phyloP scores from a whole-genome alignment of 306 rosid species.

The Benincasa hispida region DNA sequence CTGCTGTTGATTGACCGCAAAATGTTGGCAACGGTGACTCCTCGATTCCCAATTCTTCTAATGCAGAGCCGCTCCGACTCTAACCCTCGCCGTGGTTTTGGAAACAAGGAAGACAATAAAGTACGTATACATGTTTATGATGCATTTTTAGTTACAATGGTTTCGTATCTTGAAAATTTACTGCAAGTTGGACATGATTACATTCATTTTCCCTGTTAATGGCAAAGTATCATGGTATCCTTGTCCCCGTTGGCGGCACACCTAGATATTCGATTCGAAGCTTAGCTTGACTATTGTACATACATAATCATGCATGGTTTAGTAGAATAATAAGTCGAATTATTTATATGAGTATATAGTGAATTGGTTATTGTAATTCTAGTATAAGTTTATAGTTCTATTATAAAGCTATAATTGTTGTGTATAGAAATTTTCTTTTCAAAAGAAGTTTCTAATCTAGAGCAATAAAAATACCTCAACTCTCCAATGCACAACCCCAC shows the following conservation, averaged over 20 bases:
- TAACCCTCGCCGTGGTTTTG: constrained; percentile 9
- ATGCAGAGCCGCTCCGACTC: constrained; percentile 4
- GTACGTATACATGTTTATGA: not conserved
- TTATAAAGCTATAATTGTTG: not conserved
- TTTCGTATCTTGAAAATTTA: not conserved
- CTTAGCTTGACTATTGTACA: not conserved
- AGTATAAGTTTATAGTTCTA: no score
- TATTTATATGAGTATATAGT: not conserved
- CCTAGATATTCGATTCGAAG: not conserved
- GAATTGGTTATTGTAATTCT: not conserved
- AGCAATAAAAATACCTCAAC: not conserved
- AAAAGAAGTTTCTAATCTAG: not conserved
- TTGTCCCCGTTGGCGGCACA: not conserved
- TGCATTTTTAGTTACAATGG: not conserved
- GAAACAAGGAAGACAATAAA: not conserved
- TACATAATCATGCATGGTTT: not conserved
- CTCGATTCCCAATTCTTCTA: not conserved
- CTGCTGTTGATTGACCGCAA: not conserved
- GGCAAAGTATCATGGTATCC: not conserved
- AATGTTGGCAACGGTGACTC: not conserved
- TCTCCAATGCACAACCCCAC: not conserved
- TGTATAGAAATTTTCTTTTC: no score
- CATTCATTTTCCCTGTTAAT: not conserved
- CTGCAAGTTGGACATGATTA: not conserved
- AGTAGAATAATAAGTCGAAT: not conserved